These are phyloP conservation scores for Diutina rugosa DNA, from an alignment of 1,139 yeast species.

Conservation along the genomic window DNA sequence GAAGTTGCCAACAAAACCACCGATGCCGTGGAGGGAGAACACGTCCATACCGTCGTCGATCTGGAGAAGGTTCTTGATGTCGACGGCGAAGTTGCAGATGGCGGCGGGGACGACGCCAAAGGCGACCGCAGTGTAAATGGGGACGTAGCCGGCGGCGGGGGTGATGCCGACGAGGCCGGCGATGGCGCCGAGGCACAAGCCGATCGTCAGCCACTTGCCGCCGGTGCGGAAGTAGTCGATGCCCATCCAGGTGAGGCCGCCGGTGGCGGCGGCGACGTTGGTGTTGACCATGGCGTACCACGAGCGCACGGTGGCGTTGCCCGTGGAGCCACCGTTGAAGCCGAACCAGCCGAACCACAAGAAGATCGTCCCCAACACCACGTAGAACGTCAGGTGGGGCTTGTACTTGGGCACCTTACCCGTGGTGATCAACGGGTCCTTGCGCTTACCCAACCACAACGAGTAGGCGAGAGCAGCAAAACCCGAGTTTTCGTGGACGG, in stretches of 20 bases:
- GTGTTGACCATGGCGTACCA: slow-evolving; percentile 91
- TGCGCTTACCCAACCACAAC: slow-evolving; percentile 79
- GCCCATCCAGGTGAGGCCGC: slow-evolving; percentile 89
- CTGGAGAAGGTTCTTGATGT: slow-evolving; percentile 53
- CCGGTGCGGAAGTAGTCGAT: slow-evolving; percentile 83
- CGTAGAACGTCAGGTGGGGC: slow-evolving; percentile 83
- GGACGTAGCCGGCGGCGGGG: slow-evolving; percentile 95
- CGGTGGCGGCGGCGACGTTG: slow-evolving; percentile 82
- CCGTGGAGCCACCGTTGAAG: slow-evolving; percentile 95
- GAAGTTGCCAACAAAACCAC: slow-evolving; percentile 76
- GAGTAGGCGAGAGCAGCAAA: slow-evolving; percentile 93
- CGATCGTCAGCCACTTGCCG: slow-evolving; percentile 89
- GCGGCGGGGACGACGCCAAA: slow-evolving; percentile 74
- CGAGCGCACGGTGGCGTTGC: slow-evolving; percentile 81
- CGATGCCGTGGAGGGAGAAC: slow-evolving; percentile 87
- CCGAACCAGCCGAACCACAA: slow-evolving; percentile 99
- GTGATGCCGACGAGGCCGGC: slow-evolving; percentile 94
- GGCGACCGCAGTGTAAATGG: slow-evolving; percentile 75
- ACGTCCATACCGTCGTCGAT: slow-evolving; percentile 96
- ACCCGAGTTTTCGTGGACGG: slow-evolving; percentile 92
- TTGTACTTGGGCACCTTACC: slow-evolving; percentile 73
- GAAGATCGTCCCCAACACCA: slow-evolving; percentile 88
- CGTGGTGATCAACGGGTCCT: slow-evolving; percentile 53
- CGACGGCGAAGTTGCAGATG: slow-evolving; percentile 76
- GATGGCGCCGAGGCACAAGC: slow-evolving; percentile 86